A percentile compares a stretch with the other conserved stretches of the same genome.
Conservation (phyloP, 805 yeast genomes). For the Blastobotrys chiropterorum region DNA sequence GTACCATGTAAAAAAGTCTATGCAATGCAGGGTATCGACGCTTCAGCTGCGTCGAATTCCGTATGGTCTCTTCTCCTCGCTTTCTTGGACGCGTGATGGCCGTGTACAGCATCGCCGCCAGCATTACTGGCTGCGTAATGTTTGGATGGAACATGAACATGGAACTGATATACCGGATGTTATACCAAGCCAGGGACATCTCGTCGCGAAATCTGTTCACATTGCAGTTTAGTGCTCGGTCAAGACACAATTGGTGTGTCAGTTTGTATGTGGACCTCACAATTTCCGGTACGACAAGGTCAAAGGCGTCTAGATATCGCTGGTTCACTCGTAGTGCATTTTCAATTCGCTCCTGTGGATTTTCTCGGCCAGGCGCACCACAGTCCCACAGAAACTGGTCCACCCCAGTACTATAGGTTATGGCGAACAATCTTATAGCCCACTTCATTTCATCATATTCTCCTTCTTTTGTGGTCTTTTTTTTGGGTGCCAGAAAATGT, state of each 20-base stretch:
- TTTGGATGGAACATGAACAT: constrained; percentile 4
- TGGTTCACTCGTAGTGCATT: neutral
- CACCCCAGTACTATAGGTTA: neutral
- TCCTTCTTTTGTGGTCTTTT: neutral
- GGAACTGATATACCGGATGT: neutral
- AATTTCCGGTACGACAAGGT: neutral
- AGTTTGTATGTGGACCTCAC: neutral
- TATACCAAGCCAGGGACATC: neutral
- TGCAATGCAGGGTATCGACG: constrained; percentile 1
- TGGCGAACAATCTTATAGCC: neutral
- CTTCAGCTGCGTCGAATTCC: constrained; percentile 1
- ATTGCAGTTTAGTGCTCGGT: neutral
- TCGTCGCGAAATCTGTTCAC: neutral
- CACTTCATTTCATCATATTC: neutral
- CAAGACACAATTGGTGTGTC: neutral
- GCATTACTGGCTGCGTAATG: constrained; percentile 7
- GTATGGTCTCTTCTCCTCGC: neutral
- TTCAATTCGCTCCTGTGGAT: neutral
- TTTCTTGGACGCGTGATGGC: neutral
- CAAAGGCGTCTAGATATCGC: neutral
- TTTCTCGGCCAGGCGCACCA: neutral
- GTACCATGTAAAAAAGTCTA: constrained; percentile 2
- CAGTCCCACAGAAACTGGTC: neutral
- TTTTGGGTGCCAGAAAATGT: neutral
- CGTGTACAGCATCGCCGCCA: constrained; percentile 5